Evolutionary conservation across 108 stramenopile species (phyloP), one percentile per base, ranked within the genome.

Genomic region (Parietichytrium sp.): DNA sequence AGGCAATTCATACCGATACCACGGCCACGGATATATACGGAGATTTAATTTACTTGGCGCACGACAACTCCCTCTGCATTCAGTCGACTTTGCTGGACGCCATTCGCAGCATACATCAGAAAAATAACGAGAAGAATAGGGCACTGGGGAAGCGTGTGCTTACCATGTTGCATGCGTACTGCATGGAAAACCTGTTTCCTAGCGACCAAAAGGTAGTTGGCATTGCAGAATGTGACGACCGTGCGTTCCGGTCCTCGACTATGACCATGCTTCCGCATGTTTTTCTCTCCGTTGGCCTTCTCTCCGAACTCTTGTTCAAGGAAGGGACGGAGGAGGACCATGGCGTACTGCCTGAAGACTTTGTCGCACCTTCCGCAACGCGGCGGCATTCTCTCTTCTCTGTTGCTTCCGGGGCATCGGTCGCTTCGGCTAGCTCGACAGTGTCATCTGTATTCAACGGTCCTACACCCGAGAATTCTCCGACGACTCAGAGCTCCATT

Each of bases 201-300:
- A n/a, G n/a, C n/a, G 15, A 45, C 20, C 61, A 72, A 10, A 33
- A 42, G 10, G 61, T 33, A n/a, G 61, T 72, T 6, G 61, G 38
- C 20, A 42, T 42, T 10, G 61, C 61, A 20, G n/a, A n/a, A n/a
- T n/a, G n/a, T n/a, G n/a, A n/a, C n/a, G 61, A 72, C 61, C 61
- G 38, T n/a, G 45, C 36, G 23, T 3, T 72, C 38, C 33, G 36
- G 38, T 12, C 36, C 33, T 33, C 61, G n/a, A 42, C 45, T 42
- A 72, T 72, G 61, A n/a, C 61, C 1, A 72, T 72, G 61, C 61
- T 72, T 0, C 61, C 61, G 61, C 61, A 72, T 27, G 23, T 72
- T 2, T 72, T 72, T 27, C 36, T 72, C 38, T 33, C 61, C 38
- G 61, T 72, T 25, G 61, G 61, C 61, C 36, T 72, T 33, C 45